These are phyloP conservation scores for Cercospora zeae-maydis DNA, from an alignment of 2,329 filamentous ascomycete genomes.

Conservation along the genomic window DNA sequence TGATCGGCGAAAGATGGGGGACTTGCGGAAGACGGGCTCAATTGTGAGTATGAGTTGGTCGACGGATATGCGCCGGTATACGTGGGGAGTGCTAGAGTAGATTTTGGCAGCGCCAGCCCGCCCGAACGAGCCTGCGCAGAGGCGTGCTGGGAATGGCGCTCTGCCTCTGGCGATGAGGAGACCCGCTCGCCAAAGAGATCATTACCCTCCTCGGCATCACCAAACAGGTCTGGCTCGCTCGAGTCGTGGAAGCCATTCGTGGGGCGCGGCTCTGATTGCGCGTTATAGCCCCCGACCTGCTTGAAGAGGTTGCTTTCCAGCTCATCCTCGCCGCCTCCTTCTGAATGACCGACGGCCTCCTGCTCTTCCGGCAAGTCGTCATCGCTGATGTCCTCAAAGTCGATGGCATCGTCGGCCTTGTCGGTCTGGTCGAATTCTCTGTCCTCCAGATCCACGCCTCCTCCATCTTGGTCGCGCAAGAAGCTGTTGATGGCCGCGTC, in stretches of 20 bases:
- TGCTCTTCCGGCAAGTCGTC: constrained; percentile 85
- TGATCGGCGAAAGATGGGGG: constrained; percentile 27
- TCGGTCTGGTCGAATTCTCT: constrained; percentile 52
- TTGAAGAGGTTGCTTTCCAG: constrained; percentile 11
- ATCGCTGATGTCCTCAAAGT: constrained; percentile 88
- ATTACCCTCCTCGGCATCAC: constrained; percentile 51
- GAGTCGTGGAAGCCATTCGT: constrained; percentile 27
- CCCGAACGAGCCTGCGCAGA: constrained; percentile 23
- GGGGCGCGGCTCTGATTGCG: constrained; percentile 12
- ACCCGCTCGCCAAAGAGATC: constrained; percentile 39
- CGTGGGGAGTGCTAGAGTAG: constrained; percentile 30
- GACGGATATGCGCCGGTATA: constrained; percentile 14
- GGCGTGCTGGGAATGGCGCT: constrained; percentile 25
- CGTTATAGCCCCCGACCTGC: constrained; percentile 15
- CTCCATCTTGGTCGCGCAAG: constrained; percentile 27
- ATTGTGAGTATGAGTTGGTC: constrained; percentile 11
- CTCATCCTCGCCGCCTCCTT: constrained; percentile 20
- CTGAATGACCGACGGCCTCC: constrained; percentile 38
- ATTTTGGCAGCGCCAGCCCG: constrained; percentile 35
- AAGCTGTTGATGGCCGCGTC: constrained; percentile 33
- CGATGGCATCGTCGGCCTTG: constrained; percentile 88
- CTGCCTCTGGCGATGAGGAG: constrained; percentile 33
- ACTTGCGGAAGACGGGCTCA: constrained; percentile 25
- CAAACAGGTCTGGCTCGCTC: constrained; percentile 60
- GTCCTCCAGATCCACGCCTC: constrained; percentile 27